These are phyloP conservation scores for Anthostomella pinea DNA, from an alignment of 2,329 filamentous ascomycete genomes.

Conservation along the genomic window DNA sequence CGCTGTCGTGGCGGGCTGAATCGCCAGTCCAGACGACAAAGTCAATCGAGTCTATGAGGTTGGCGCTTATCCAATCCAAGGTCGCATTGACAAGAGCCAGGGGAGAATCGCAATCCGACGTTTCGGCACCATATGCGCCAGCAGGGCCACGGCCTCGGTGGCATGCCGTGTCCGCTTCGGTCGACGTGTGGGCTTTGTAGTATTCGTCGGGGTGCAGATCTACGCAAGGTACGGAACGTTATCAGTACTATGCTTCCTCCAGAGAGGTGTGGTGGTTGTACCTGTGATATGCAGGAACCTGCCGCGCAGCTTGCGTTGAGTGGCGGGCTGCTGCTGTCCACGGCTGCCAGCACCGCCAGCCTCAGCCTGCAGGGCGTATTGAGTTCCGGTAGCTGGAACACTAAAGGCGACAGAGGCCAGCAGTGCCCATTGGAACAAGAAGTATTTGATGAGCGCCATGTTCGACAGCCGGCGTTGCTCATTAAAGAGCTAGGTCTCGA, in stretches of 20 bases:
- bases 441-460: too few relatives aligned
- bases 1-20: slow-evolving; percentile 84
- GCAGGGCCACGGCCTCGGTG: slow-evolving; percentile 75
- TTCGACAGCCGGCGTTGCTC: slow-evolving; percentile 15
- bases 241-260: slow-evolving; percentile 1
- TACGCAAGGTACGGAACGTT: slow-evolving; percentile 36
- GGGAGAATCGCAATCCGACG: slow-evolving; percentile 85
- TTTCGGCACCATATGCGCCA: slow-evolving; percentile 80
- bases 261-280: slow-evolving; percentile 39
- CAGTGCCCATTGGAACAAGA: slow-evolving; percentile 22
- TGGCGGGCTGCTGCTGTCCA: slow-evolving; percentile 13
- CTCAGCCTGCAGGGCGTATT: slow-evolving; percentile 26
- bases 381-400: slow-evolving; percentile 22
- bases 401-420: slow-evolving; percentile 26
- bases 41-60: slow-evolving; percentile 76
- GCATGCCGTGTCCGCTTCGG: slow-evolving; percentile 66
- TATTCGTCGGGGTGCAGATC: slow-evolving; percentile 90
- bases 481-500: slow-evolving; percentile 10
- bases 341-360: slow-evolving; percentile 16
- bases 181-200: slow-evolving; percentile 77
- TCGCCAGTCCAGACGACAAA: slow-evolving; percentile 95
- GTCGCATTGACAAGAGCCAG: slow-evolving; percentile 79
- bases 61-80: slow-evolving; percentile 79
- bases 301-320: slow-evolving; percentile 56
- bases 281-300: slow-evolving; percentile 88